These are phyloP conservation scores for Phytophthora tubulina DNA, from an alignment of 352 stramenopile genomes.

Conservation along the genomic window DNA sequence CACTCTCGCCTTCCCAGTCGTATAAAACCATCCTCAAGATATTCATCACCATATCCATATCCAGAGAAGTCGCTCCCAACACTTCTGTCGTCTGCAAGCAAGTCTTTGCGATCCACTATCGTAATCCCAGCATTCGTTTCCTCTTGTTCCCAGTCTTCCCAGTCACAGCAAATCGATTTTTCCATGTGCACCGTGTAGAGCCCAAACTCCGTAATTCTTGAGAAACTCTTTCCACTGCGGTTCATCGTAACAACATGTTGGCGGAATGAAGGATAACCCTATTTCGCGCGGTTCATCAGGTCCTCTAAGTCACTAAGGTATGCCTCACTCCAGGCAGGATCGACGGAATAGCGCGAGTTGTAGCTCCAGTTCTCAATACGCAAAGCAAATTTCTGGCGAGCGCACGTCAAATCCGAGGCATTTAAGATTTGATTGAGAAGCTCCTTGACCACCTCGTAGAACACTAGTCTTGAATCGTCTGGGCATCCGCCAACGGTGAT, in stretches of 20 bases:
- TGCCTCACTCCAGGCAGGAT: conserved; percentile 13
- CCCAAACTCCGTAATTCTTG: conserved; percentile 30
- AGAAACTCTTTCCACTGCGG: conserved; percentile 4
- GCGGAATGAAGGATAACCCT: conserved; percentile 16
- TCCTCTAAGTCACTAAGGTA: conserved; percentile 19
- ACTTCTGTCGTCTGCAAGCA: background rate
- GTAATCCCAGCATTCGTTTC: conserved; percentile 3
- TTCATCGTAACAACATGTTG: conserved; percentile 26
- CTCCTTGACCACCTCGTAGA: conserved; percentile 39
- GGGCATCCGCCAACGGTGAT: conserved; percentile 42
- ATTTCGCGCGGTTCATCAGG: conserved; percentile 26
- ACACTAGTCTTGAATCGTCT: conserved; percentile 24
- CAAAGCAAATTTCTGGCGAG: conserved; percentile 19
- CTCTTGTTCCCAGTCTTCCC: conserved; percentile 30
- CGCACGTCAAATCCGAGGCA: conserved; percentile 1
- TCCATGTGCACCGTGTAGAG: conserved; percentile 19
- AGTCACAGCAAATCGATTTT: conserved; percentile 10
- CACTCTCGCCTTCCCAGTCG: conserved; percentile 8
- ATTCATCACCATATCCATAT: background rate
- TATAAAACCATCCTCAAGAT: conserved; percentile 4
- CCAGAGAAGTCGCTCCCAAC: conserved; percentile 1
- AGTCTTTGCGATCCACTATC: conserved; percentile 13
- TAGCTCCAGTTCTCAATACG: conserved; percentile 30
- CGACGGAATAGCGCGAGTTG: conserved; percentile 16
- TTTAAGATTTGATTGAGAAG: conserved; percentile 13